Evolutionary conservation across 257 asterid species (phyloP).

Genomic region (Misopates orontium): DNA sequence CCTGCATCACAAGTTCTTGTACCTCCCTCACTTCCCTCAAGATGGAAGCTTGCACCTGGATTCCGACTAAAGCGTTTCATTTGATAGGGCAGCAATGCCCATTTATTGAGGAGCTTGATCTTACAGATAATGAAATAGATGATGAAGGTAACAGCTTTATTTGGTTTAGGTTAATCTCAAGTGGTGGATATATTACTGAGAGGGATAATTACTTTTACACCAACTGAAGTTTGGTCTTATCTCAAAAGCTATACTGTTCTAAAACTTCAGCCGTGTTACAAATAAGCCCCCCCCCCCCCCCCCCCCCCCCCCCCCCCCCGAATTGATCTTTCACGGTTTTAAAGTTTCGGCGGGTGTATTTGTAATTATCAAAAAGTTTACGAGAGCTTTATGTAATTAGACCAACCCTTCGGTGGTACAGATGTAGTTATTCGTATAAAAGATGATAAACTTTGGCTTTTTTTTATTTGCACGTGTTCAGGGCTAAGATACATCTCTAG

Average conservation of each 20-base stretch:
- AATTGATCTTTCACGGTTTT: too few relatives aligned
- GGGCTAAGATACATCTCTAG: conserved; percentile 69
- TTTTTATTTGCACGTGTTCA: conserved; percentile 29
- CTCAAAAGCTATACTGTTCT: too few relatives aligned
- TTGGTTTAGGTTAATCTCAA: not conserved
- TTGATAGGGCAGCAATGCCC: conserved; percentile 76
- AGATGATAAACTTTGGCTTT: not conserved
- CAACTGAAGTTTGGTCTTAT: too few relatives aligned
- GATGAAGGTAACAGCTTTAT: conserved; percentile 65
- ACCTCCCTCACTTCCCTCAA: conserved; percentile 66
- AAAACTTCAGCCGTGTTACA: too few relatives aligned
- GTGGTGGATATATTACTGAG: too few relatives aligned
- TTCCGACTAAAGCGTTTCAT: conserved; percentile 59
- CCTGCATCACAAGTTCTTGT: conserved; percentile 68
- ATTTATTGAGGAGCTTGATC: conserved; percentile 80
- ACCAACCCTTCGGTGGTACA: too few relatives aligned
- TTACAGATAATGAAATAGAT: conserved; percentile 79
- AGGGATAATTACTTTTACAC: too few relatives aligned
- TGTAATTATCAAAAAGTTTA: not conserved
- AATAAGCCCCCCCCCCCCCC: too few relatives aligned
- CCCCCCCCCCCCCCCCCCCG: too few relatives aligned
- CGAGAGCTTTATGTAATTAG: too few relatives aligned
- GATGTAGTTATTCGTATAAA: too few relatives aligned
- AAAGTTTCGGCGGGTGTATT: too few relatives aligned
- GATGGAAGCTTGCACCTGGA: conserved; percentile 81